Percentiles rank a stretch among this genome's conserved stretches.
Evolutionary conservation across 305 asterid genomes (phyloP).

Genomic region (Fraxinus nigra): DNA sequence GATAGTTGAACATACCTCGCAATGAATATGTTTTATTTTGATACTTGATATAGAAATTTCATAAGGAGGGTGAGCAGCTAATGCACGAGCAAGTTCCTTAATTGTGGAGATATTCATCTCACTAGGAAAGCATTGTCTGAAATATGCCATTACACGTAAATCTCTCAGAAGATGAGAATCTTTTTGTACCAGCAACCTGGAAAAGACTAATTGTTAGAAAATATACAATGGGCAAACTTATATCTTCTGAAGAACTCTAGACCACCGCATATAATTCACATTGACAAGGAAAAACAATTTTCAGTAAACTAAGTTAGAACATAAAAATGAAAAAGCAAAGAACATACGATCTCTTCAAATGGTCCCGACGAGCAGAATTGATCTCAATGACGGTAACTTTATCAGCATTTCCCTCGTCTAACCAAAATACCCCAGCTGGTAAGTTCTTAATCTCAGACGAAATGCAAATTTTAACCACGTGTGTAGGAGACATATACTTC

Average conservation of each 20-base stretch:
- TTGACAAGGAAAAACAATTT: background rate
- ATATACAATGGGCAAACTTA: conserved; percentile 14
- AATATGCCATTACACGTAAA: conserved; percentile 75
- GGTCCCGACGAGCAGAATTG: conserved; percentile 72
- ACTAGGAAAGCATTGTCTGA: conserved; percentile 81
- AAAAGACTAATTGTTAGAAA: conserved; percentile 16
- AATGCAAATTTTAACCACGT: conserved; percentile 73
- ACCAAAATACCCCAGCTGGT: conserved; percentile 89
- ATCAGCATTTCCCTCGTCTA: conserved; percentile 41
- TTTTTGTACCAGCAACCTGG: conserved; percentile 61
- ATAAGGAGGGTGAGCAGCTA: conserved; percentile 81
- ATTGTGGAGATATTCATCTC: conserved; percentile 51
- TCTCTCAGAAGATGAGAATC: conserved; percentile 69
- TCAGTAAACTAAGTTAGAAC: background rate
- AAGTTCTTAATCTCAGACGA: conserved; percentile 65
- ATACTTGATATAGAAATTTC: conserved; percentile 64
- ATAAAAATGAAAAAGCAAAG: conserved; percentile 21
- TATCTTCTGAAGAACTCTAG: background rate
- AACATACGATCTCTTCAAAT: conserved; percentile 69
- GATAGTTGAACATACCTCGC: conserved; percentile 55
- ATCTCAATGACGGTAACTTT: conserved; percentile 53
- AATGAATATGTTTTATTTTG: conserved; percentile 72
- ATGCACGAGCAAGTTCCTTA: conserved; percentile 82
- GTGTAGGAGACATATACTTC: conserved; percentile 68
- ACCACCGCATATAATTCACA: background rate